Evolutionary conservation across 2,329 filamentous ascomycete genomes (phyloP).

Genomic region (Fusarium transvaalense): DNA sequence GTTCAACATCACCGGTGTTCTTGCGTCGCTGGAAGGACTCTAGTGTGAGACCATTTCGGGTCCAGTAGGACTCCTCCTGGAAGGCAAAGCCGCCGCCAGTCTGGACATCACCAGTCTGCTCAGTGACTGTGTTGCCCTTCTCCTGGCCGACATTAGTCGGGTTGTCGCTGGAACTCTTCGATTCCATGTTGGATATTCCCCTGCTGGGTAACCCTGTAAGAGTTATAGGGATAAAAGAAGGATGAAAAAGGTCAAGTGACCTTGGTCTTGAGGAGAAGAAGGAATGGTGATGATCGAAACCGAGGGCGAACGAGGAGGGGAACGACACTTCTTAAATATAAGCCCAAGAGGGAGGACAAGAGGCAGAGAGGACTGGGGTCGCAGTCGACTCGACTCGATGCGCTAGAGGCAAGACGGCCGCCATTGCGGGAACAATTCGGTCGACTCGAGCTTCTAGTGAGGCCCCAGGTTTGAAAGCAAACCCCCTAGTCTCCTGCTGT

Average conservation of each 20-base stretch:
- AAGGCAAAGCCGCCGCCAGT: constrained; percentile 39
- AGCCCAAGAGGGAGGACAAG: constrained; percentile 12
- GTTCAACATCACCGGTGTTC: constrained; percentile 45
- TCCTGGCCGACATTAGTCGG: constrained; percentile 43
- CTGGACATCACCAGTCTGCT: constrained; percentile 32
- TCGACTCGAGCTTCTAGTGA: constrained; percentile 15
- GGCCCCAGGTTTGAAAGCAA: constrained; percentile 15
- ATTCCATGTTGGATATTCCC: constrained; percentile 39
- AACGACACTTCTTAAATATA: constrained; percentile 39
- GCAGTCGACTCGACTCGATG: constrained; percentile 8
- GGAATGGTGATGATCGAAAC: constrained; percentile 24
- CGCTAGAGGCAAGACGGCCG: constrained; percentile 2
- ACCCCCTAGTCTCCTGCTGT: constrained; percentile 22
- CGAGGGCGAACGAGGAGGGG: constrained; percentile 15
- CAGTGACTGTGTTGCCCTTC: constrained; percentile 40
- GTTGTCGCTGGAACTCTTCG: constrained; percentile 38
- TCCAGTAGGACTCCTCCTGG: constrained; percentile 39
- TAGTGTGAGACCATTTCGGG: constrained; percentile 47
- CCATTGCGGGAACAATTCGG: constrained; percentile 22
- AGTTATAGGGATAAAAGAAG: constrained; percentile 21
- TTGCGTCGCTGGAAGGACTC: constrained; percentile 45
- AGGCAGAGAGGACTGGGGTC: constrained; percentile 14
- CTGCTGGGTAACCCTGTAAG: constrained; percentile 9
- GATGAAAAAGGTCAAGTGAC: constrained; percentile 36
- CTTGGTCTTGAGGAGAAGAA: constrained; percentile 26